Evolutionary conservation across 139 green algal species (phyloP).

Genomic region (Chlorella sp.): DNA sequence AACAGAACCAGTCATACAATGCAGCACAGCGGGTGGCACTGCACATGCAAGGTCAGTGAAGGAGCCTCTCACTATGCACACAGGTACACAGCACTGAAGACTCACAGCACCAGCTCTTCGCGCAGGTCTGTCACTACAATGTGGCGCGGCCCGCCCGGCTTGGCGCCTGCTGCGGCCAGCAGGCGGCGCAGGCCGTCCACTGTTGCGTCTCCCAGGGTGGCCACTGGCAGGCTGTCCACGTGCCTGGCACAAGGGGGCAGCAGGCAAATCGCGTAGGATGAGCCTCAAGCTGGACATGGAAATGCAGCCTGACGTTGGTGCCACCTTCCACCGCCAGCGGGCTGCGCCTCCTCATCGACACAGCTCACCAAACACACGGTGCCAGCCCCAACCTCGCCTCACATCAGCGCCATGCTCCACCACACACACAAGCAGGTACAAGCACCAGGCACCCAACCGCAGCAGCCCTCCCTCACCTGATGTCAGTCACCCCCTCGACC

Average conservation of each 20-base stretch:
- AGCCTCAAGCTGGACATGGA: not conserved
- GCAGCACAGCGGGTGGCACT: no score
- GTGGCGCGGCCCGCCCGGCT: slow-evolving; percentile 48
- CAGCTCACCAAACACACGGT: no score
- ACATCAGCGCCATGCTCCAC: no score
- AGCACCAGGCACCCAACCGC: no score
- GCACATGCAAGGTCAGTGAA: no score
- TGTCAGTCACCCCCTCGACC: slow-evolving; percentile 59
- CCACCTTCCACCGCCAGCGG: no score
- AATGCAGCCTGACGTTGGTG: no score
- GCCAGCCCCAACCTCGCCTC: no score
- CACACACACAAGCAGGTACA: no score
- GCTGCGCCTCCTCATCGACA: no score
- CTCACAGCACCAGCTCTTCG: slow-evolving; percentile 88
- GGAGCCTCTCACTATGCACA: no score
- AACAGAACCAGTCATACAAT: no score
- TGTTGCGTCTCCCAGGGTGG: slow-evolving; percentile 46
- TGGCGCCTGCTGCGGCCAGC: slow-evolving; percentile 66
- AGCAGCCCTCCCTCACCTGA: slow-evolving; percentile 40
- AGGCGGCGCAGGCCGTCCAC: slow-evolving; percentile 67
- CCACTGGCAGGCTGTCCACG: slow-evolving; percentile 52
- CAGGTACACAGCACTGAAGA: not conserved
- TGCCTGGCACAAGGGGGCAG: slow-evolving; percentile 4
- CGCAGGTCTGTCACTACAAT: slow-evolving; percentile 88
- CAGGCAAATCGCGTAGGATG: not conserved